A percentile compares a stretch with the other conserved stretches of the same genome.
Evolutionary conservation across 2,329 filamentous ascomycete species (phyloP).

Genomic region (Aspergillus hiratsukae): DNA sequence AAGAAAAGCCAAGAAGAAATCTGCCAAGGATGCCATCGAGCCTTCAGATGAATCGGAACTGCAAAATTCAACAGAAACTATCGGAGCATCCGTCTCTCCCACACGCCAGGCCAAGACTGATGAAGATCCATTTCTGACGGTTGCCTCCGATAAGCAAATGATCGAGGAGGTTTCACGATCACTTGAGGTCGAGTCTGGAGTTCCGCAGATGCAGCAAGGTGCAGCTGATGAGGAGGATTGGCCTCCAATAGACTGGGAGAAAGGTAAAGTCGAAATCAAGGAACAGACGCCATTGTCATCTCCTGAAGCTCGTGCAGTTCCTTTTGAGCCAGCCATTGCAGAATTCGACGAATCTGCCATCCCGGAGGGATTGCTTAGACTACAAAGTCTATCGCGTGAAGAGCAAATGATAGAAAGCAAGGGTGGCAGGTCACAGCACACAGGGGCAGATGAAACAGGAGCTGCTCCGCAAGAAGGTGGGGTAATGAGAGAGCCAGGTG

Average conservation of each 20-base stretch:
- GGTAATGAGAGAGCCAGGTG: neutral
- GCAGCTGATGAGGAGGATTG: conserved; percentile 29
- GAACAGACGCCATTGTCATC: conserved; percentile 21
- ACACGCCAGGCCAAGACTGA: conserved; percentile 3
- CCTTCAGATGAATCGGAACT: conserved; percentile 1
- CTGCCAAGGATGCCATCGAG: conserved; percentile 11
- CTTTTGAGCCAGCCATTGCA: conserved; percentile 21
- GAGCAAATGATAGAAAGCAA: neutral
- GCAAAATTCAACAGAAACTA: neutral
- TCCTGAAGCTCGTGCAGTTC: conserved; percentile 18
- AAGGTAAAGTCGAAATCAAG: conserved; percentile 19
- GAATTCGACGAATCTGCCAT: conserved; percentile 25
- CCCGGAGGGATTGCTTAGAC: conserved; percentile 19
- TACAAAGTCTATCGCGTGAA: conserved; percentile 7
- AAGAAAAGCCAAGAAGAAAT: conserved; percentile 27
- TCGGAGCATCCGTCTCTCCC: neutral
- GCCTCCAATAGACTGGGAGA: conserved; percentile 37
- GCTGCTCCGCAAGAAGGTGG: conserved; percentile 11
- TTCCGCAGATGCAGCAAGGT: conserved; percentile 2
- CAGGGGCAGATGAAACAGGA: neutral
- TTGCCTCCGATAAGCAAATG: neutral
- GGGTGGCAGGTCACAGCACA: neutral
- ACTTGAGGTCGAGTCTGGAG: conserved; percentile 6
- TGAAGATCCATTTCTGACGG: neutral
- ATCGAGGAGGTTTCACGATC: neutral